Conservation (phyloP, 176 grass and related monocot species). For the Dactylis glomerata region DNA sequence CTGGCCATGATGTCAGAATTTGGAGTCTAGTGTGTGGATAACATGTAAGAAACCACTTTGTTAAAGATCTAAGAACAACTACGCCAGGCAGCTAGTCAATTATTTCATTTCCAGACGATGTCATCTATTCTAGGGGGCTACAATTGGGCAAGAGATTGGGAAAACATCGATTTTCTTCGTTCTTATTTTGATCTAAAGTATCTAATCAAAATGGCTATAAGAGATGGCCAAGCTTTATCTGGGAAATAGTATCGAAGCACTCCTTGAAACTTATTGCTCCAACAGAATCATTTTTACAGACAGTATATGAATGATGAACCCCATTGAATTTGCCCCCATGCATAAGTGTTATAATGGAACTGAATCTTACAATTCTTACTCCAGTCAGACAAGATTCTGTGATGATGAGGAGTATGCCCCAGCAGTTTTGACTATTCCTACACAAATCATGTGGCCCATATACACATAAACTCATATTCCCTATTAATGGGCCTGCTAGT, state of each 20-base stretch:
- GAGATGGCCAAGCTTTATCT: background rate
- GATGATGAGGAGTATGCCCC: background rate
- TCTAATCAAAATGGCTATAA: background rate
- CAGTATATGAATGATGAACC: background rate
- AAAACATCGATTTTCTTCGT: background rate
- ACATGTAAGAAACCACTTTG: background rate
- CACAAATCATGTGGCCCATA: conserved; percentile 3
- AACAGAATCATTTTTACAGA: background rate
- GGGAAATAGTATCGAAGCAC: background rate
- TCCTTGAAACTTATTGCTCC: background rate
- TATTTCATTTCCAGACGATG: background rate
- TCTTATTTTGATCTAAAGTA: background rate
- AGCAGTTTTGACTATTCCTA: background rate
- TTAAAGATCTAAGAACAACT: background rate
- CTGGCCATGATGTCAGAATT: background rate
- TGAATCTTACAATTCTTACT: conserved; percentile 17
- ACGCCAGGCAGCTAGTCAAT: background rate
- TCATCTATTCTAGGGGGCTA: background rate
- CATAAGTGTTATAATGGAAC: background rate
- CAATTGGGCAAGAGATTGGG: background rate
- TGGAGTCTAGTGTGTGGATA: background rate
- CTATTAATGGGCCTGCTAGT: background rate
- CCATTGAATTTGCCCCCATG: background rate
- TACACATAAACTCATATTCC: background rate
- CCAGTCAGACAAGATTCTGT: background rate